These are phyloP conservation scores for Solanum pinnatisectum DNA, from an alignment of 257 asterid species.

Conservation along the genomic window DNA sequence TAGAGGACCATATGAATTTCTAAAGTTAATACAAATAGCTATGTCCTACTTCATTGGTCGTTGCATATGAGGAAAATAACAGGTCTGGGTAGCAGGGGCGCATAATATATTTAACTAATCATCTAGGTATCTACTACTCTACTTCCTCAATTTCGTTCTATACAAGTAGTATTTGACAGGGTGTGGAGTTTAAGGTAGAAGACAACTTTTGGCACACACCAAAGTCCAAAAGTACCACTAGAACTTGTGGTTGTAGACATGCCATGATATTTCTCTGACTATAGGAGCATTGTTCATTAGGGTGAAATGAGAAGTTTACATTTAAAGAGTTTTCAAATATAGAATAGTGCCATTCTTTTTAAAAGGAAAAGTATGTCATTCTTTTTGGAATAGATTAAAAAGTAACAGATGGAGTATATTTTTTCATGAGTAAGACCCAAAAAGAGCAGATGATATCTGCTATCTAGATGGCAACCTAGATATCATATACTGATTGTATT, in stretches of 20 bases:
- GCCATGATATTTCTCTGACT: neutral
- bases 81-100: neutral
- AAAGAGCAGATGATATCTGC: neutral
- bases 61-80: neutral
- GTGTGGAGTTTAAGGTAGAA: neutral
- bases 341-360: neutral
- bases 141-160: neutral
- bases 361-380: neutral
- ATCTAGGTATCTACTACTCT: neutral
- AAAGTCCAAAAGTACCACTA: neutral
- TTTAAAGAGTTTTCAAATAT: neutral
- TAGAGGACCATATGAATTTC: neutral
- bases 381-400: neutral
- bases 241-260: neutral
- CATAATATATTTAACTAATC: neutral
- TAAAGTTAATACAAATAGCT: neutral
- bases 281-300: neutral
- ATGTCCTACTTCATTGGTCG: neutral
- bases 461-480: neutral
- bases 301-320: neutral
- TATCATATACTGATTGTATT: neutral
- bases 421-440: neutral
- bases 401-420: neutral
- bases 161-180: neutral
- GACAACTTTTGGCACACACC: neutral